Evolutionary conservation across 2,329 filamentous ascomycete species (phyloP), one percentile per base, ranked within the genome.

Genomic region (Plenodomus biglobosus): DNA sequence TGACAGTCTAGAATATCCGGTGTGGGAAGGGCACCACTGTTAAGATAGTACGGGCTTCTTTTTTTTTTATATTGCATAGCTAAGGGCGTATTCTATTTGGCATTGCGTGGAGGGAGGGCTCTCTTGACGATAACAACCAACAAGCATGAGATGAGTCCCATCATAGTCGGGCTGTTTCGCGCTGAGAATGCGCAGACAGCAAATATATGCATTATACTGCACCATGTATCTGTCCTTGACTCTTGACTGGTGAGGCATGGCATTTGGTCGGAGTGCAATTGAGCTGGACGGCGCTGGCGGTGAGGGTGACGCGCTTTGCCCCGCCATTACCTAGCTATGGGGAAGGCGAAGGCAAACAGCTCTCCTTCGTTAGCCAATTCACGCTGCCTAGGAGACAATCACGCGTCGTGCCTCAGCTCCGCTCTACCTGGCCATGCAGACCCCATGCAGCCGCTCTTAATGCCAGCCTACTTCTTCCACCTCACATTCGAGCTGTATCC

Each of bases 381-480:
- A n/a, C n/a, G n/a, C n/a, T n/a, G n/a, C n/a, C n/a, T n/a, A n/a
- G n/a, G n/a, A n/a, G 11, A 24, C 13, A 39, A 38, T 21, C 22
- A 16, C 38, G 18, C 30, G 38, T 35, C 22, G 19, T 21, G 5
- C 19, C 16, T 38, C 13, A 13, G 21, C 11, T 15, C 8, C 27
- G 19, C 27, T 24, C 27, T 46, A 21, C 44, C 16, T 48, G 50
- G 49, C 55, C n/a, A 65, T 66, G 60, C 44, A 37, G 30, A 24
- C 35, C 18, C 24, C n/a, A 4, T 2, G 13, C 19, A 43, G 18
- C 13, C 35, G 19, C 17, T 49, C 56, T 61, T 75, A 57, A 83
- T 83, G 81, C 80, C 79, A 67, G 78, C 80, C 42, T 85, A 84
- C 68, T 85, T 85, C 68, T 86, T 83, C 62, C 82, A 86, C 61